These are phyloP conservation scores for Dalbergia cochinchinensis DNA, from an alignment of 306 rosid species.

Conservation along the genomic window DNA sequence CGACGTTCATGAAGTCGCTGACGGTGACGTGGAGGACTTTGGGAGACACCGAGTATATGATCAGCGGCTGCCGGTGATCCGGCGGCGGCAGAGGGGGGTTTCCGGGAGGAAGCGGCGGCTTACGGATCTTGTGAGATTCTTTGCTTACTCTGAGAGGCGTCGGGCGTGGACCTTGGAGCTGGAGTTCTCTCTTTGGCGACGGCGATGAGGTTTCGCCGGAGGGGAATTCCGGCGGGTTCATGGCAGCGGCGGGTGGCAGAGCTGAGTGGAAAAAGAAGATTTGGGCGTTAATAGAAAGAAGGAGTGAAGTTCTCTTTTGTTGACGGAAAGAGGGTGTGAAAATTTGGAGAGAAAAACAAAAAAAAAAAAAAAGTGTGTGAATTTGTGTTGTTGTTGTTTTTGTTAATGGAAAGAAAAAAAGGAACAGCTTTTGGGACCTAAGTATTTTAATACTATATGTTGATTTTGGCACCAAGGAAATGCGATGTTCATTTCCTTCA, in stretches of 20 bases:
- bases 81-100: not conserved
- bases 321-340: too few relatives aligned
- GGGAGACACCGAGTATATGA: slow-evolving; percentile 91
- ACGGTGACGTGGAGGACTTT: slow-evolving; percentile 72
- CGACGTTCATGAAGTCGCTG: slow-evolving; percentile 81
- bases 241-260: not conserved
- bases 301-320: not conserved
- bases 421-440: not conserved
- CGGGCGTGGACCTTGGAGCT: slow-evolving; percentile 85
- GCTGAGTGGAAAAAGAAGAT: not conserved
- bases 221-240: slow-evolving; percentile 62
- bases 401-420: not conserved
- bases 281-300: not conserved
- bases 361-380: not conserved
- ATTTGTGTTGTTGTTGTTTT: not conserved
- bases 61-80: slow-evolving; percentile 58
- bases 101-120: slow-evolving; percentile 68
- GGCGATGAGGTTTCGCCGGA: slow-evolving; percentile 49
- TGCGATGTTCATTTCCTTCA: not conserved
- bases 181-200: slow-evolving; percentile 62
- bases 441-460: not conserved
- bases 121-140: slow-evolving; percentile 77
- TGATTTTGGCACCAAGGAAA: not conserved
- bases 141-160: slow-evolving; percentile 78
- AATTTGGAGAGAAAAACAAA: not conserved